Conservation (phyloP, 2,329 filamentous ascomycete genomes). For the Trichophyton schoenleinii region DNA sequence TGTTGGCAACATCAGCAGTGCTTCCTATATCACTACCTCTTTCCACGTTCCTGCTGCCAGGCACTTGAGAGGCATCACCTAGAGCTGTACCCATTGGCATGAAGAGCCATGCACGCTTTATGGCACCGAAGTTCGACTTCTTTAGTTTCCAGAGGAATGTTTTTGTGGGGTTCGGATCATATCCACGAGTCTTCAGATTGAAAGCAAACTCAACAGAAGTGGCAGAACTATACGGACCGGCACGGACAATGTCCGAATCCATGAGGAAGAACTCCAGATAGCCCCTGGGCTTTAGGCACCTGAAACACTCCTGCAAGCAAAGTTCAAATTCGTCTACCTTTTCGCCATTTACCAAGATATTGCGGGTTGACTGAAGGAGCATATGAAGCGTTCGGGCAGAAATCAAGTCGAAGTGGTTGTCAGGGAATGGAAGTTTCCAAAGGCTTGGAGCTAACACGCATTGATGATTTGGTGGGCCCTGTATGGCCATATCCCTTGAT, state of each 20-base stretch:
- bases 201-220: slow-evolving; percentile 87
- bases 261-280: slow-evolving; percentile 84
- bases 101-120: slow-evolving; percentile 78
- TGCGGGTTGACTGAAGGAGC: slow-evolving; percentile 57
- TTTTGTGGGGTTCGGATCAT: slow-evolving; percentile 74
- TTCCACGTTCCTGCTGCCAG: slow-evolving; percentile 27
- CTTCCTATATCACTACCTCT: slow-evolving; percentile 46
- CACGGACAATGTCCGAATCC: slow-evolving; percentile 79
- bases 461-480: slow-evolving; percentile 76
- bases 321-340: slow-evolving; percentile 75
- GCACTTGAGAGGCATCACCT: slow-evolving; percentile 8
- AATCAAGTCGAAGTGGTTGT: slow-evolving; percentile 80
- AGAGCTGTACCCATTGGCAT: slow-evolving; percentile 58
- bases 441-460: slow-evolving; percentile 66
- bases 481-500: slow-evolving; percentile 59
- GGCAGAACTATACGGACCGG: slow-evolving; percentile 64
- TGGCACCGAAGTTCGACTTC: slow-evolving; percentile 62
- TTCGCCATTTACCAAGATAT: slow-evolving; percentile 44
- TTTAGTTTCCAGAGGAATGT: slow-evolving; percentile 63
- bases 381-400: slow-evolving; percentile 79
- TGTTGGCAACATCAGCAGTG: slow-evolving; percentile 57
- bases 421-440: slow-evolving; percentile 70
- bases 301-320: slow-evolving; percentile 73
- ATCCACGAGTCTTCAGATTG: slow-evolving; percentile 75
- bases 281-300: slow-evolving; percentile 83